Conservation (phyloP, 139 green algal species). For the Mesostigma viride region DNA sequence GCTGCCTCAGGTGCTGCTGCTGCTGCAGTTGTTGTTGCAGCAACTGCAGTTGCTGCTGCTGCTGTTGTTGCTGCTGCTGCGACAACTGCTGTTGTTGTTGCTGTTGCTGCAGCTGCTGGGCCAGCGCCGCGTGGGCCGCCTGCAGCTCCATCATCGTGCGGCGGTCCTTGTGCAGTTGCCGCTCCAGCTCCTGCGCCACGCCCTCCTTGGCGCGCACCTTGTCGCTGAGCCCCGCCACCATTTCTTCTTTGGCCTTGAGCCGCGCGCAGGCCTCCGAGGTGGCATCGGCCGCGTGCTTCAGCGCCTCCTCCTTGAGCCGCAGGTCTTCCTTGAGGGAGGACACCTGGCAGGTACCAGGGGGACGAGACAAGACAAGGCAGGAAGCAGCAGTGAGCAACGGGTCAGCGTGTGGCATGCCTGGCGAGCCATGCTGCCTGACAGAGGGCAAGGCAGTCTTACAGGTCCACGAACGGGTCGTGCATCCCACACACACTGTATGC, state of each 20-base stretch:
- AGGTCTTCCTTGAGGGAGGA: neutral
- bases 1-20: too few relatives aligned
- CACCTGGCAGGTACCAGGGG: constrained; percentile 7
- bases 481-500: too few relatives aligned
- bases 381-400: too few relatives aligned
- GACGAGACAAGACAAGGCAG: neutral
- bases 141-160: neutral
- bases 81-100: neutral
- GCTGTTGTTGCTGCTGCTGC: neutral
- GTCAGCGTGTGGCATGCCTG: too few relatives aligned
- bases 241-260: neutral
- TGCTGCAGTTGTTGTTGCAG: neutral
- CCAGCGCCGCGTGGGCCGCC: neutral
- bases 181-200: neutral
- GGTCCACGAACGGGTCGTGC: neutral
- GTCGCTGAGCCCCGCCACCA: neutral
- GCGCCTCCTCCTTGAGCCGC: constrained; percentile 6
- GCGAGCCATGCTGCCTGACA: too few relatives aligned
- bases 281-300: neutral
- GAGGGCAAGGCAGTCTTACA: neutral
- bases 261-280: neutral
- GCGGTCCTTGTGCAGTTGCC: neutral
- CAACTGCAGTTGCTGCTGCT: neutral
- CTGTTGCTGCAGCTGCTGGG: neutral
- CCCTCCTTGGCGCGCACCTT: neutral